A percentile compares a stretch with the other conserved stretches of the same genome.
phyloP scores from a whole-genome alignment of 1,284 basidiomycete genomes.

The Ustilago hordei region DNA sequence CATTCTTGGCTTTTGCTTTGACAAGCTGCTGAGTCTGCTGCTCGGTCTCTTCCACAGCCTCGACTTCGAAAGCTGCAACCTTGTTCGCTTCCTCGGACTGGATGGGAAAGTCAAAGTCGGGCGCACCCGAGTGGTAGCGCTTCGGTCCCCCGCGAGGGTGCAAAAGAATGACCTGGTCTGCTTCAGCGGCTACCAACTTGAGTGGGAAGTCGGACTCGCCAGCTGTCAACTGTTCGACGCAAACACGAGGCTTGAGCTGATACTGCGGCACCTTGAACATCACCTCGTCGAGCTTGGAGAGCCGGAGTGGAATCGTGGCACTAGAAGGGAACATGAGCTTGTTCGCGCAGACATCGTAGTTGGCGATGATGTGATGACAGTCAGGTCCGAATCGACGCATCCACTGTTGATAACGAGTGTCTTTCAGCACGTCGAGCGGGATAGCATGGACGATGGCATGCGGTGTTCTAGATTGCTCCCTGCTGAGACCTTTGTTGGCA shows the following conservation, averaged over 20 bases:
- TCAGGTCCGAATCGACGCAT: slow-evolving; percentile 76
- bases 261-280: slow-evolving; percentile 82
- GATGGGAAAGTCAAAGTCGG: slow-evolving; percentile 65
- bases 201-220: slow-evolving; percentile 6
- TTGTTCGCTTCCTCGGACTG: slow-evolving; percentile 31
- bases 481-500: slow-evolving; percentile 42
- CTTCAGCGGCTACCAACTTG: slow-evolving; percentile 26
- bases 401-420: slow-evolving; percentile 79
- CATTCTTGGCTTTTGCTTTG: slow-evolving; percentile 44
- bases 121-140: slow-evolving; percentile 34
- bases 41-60: slow-evolving; percentile 70
- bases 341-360: slow-evolving; percentile 76
- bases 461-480: slow-evolving; percentile 73
- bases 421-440: slow-evolving; percentile 72
- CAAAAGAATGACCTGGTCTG: slow-evolving; percentile 36
- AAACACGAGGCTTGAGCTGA: slow-evolving; percentile 35
- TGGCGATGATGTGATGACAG: slow-evolving; percentile 73
- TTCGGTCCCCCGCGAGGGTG: slow-evolving; percentile 47
- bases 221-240: background rate
- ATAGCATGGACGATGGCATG: slow-evolving; percentile 62
- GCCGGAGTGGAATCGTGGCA: slow-evolving; percentile 78
- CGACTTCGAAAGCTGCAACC: slow-evolving; percentile 69
- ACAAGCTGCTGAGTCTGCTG: slow-evolving; percentile 72
- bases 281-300: slow-evolving; percentile 78
- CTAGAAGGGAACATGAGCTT: slow-evolving; percentile 81